Evolutionary conservation across 2,329 filamentous ascomycete species (phyloP).

Genomic region (Verticillium nubilum): DNA sequence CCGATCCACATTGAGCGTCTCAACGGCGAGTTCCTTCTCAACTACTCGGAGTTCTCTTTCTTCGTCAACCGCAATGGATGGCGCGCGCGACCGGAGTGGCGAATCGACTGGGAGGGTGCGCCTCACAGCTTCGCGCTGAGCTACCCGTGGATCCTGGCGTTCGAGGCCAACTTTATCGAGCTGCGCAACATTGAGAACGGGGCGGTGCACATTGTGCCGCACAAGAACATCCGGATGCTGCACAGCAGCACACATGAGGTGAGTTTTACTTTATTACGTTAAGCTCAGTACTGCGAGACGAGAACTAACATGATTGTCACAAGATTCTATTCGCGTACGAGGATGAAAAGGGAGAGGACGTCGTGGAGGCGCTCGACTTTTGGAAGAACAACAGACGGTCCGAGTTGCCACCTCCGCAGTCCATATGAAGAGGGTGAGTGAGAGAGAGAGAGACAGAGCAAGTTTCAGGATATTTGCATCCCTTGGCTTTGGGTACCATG

Average conservation of each 20-base stretch:
- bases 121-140: slow-evolving; percentile 90
- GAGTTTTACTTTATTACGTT: slow-evolving; percentile 24
- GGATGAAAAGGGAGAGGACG: slow-evolving; percentile 88
- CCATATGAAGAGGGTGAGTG: neutral
- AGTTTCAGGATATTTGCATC: neutral
- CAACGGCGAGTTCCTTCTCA: slow-evolving; percentile 93
- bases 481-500: neutral
- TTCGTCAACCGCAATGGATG: slow-evolving; percentile 98
- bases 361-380: slow-evolving; percentile 93
- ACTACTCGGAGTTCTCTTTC: slow-evolving; percentile 98
- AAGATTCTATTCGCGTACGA: slow-evolving; percentile 98
- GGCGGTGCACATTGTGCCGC: slow-evolving; percentile 91
- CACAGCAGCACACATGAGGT: slow-evolving; percentile 97
- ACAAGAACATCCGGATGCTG: slow-evolving; percentile 95
- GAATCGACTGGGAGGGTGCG: slow-evolving; percentile 93
- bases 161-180: slow-evolving; percentile 96
- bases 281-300: neutral
- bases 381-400: slow-evolving; percentile 67
- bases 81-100: slow-evolving; percentile 93
- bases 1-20: slow-evolving; percentile 97
- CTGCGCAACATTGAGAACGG: slow-evolving; percentile 92
- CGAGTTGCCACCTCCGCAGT: slow-evolving; percentile 21
- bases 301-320: slow-evolving; percentile 7
- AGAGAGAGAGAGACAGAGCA: neutral
- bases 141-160: slow-evolving; percentile 94